Percentiles rank a stretch among this genome's conserved stretches.
phyloP scores from a whole-genome alignment of 768 basidiomycete genomes.

The Serendipita sp. region DNA sequence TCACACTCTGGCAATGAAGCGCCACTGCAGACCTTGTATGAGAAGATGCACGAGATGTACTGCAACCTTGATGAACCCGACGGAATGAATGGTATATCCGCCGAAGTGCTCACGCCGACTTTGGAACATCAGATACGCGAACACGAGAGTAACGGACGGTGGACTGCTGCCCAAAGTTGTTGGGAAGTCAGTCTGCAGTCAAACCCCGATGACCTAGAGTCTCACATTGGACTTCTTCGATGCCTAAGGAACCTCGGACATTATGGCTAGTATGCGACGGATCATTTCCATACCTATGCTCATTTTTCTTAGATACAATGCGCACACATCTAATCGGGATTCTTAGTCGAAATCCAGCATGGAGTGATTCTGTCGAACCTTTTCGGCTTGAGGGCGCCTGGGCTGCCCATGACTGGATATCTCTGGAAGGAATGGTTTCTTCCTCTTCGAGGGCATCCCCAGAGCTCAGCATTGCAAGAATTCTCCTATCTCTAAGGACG shows the following conservation, averaged over 20 bases:
- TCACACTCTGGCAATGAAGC: conserved; percentile 25
- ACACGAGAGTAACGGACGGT: conserved; percentile 89
- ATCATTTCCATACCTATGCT: not conserved
- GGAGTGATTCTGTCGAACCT: conserved; percentile 58
- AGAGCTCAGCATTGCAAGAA: conserved; percentile 56
- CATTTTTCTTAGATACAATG: conserved; percentile 54
- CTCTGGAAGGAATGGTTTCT: conserved; percentile 45
- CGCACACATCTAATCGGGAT: conserved; percentile 90
- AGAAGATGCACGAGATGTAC: conserved; percentile 89
- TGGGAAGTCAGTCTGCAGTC: conserved; percentile 94
- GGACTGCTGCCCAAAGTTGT: conserved; percentile 98
- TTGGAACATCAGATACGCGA: conserved; percentile 93
- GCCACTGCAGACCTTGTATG: conserved; percentile 60
- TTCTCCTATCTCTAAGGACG: conserved; percentile 62
- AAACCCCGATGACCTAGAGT: conserved; percentile 73
- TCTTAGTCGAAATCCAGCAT: conserved; percentile 66
- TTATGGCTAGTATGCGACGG: conserved; percentile 51
- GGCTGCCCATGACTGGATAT: conserved; percentile 89
- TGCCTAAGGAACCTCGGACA: conserved; percentile 92
- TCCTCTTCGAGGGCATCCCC: conserved; percentile 34
- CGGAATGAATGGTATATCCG: conserved; percentile 96
- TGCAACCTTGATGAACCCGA: conserved; percentile 93
- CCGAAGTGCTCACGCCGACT: conserved; percentile 72
- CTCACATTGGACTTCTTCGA: conserved; percentile 76
- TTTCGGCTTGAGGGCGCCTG: conserved; percentile 90